Evolutionary conservation across 768 basidiomycete species (phyloP), one percentile per base, ranked within the genome.

Genomic region (Phanerodontia chrysosporium): DNA sequence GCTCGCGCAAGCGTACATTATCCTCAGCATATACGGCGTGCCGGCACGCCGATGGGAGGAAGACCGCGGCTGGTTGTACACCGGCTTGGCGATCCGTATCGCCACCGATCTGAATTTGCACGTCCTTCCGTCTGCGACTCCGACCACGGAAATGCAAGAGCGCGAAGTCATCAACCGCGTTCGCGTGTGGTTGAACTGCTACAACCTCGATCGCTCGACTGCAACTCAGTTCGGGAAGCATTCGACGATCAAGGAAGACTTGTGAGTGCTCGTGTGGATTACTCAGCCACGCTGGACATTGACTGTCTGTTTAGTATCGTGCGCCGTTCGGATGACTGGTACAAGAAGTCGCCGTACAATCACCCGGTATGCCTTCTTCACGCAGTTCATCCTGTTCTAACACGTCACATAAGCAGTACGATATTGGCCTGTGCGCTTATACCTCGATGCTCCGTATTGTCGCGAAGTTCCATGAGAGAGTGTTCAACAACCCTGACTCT

Each of bases 91-190:
- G 1, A 87, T 93, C 32, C 85, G 94, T 61, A 87, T 95, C 69
- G 94, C 92, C 3, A 94, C 92, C 1, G 94, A 95, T 68, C 76
- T 96, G 45, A 95, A 95, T 69, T 73, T 95, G 24, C 92, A 98
- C 66, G 80, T 89, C 22, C 88, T 89, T 4, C 81, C 82, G 25
- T 84, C 86, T 1, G 84, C 85, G 25, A 86, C 87, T 65, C 89
- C 90, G 10, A 77, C 83, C 56, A 85, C 81, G 24, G 90, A 93
- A 71, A 83, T 79, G 36, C 84, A 89, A 62, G 89, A 90, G 62
- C 80, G 93, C 18, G 93, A 95, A 74, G 80, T 90, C 32, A 73
- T 94, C 66, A 95, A 97, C 69, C 84, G 89, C 58, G 85, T 84
- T 44, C 76, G 94, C n/a, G 85, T 88, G 28, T 97, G 93, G 93